These are phyloP conservation scores for Ambrosia trifida DNA, from an alignment of 129 eudicot genomes.

Conservation along the genomic window DNA sequence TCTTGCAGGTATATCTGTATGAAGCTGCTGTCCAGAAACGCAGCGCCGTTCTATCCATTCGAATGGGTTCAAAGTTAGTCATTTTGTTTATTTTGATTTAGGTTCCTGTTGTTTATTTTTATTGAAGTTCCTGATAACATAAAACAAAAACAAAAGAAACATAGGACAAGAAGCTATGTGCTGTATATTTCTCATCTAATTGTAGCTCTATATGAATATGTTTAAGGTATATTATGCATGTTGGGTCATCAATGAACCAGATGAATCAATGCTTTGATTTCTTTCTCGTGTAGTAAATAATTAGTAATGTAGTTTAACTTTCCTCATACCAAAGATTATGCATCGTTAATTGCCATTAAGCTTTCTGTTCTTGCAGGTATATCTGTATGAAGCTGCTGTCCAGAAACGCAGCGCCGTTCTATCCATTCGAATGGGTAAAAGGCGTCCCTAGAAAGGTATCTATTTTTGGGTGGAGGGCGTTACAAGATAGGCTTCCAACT, in stretches of 20 bases:
- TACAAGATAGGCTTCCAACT: too few relatives aligned
- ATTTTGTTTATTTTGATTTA: too few relatives aligned
- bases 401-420: too few relatives aligned
- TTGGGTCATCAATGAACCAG: neutral
- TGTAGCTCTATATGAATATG: neutral
- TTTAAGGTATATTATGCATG: conserved; percentile 20
- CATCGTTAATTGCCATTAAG: conserved; percentile 17
- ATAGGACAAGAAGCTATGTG: neutral
- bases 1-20: conserved; percentile 74
- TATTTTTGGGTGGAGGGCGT: too few relatives aligned
- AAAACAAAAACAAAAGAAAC: neutral
- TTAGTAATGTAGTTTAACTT: neutral
- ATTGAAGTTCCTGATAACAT: too few relatives aligned
- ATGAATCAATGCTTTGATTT: conserved; percentile 1
- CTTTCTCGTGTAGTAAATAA: neutral
- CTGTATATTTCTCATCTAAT: neutral
- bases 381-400: conserved; percentile 85
- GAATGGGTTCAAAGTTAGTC: too few relatives aligned
- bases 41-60: too few relatives aligned
- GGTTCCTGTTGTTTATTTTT: too few relatives aligned
- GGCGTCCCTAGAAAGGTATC: too few relatives aligned
- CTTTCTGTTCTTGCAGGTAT: conserved; percentile 48
- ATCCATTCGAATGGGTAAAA: too few relatives aligned
- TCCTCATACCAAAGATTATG: neutral
- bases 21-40: too few relatives aligned